Conservation (phyloP, 2,329 filamentous ascomycete genomes). For the Coniosporium tulheliwenetii region DNA sequence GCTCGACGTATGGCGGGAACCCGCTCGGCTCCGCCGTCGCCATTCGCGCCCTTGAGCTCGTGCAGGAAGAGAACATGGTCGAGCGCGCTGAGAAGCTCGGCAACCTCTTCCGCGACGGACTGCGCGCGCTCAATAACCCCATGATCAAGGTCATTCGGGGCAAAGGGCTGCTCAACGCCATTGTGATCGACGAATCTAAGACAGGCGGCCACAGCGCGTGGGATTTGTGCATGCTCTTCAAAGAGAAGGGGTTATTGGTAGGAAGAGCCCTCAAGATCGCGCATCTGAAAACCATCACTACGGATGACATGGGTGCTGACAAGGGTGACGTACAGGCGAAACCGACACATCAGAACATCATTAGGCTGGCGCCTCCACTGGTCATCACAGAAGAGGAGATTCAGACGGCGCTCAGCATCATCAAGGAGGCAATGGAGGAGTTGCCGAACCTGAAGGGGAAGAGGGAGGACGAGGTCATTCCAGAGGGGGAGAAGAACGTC, state of each 20-base stretch:
- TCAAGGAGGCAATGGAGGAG: constrained; percentile 67
- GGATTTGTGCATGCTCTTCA: constrained; percentile 92
- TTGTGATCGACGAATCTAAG: constrained; percentile 84
- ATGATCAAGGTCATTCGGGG: constrained; percentile 74
- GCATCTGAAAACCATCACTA: constrained; percentile 7
- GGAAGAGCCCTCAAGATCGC: constrained; percentile 24
- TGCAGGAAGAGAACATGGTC: constrained; percentile 81
- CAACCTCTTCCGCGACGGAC: constrained; percentile 64
- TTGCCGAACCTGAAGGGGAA: constrained; percentile 52
- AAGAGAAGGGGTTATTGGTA: constrained; percentile 85
- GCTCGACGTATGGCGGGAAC: constrained; percentile 96
- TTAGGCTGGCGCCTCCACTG: constrained; percentile 87
- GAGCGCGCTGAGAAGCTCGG: constrained; percentile 70
- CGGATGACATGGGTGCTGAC: constrained; percentile 12
- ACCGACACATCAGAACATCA: constrained; percentile 97
- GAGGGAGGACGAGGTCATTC: constrained; percentile 39
- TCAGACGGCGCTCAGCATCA: constrained; percentile 59
- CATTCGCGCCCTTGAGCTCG: constrained; percentile 84
- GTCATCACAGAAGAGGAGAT: constrained; percentile 88
- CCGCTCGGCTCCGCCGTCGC: constrained; percentile 90
- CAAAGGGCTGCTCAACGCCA: constrained; percentile 88
- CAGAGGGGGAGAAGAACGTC: constrained; percentile 44
- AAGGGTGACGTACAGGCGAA: constrained; percentile 52
- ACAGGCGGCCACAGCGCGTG: constrained; percentile 78
- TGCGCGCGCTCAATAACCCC: constrained; percentile 60